Evolutionary conservation across 768 basidiomycete genomes (phyloP).

Genomic region (Russula sp.): DNA sequence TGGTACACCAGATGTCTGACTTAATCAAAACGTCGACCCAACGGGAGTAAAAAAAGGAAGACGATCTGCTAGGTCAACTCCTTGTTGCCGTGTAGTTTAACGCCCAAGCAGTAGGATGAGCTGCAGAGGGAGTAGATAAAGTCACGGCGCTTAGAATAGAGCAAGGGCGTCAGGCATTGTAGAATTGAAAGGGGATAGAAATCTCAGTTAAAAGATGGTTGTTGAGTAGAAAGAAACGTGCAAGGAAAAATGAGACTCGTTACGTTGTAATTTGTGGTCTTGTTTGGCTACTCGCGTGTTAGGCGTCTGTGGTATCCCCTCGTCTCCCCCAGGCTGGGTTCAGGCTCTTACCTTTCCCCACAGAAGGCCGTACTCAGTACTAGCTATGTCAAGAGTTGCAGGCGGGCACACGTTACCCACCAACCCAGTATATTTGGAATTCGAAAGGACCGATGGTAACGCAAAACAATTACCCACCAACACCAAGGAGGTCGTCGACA

Average conservation of each 20-base stretch:
- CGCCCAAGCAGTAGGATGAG: slow-evolving; percentile 42
- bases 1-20: slow-evolving; percentile 13
- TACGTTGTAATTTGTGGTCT: not conserved
- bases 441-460: slow-evolving; percentile 58
- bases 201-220: not conserved
- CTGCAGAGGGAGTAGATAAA: slow-evolving; percentile 58
- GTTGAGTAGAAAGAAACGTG: not conserved
- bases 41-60: slow-evolving; percentile 34
- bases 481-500: slow-evolving; percentile 46
- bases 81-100: slow-evolving; percentile 67
- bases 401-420: slow-evolving; percentile 36
- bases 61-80: slow-evolving; percentile 50
- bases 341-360: not conserved
- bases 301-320: slow-evolving; percentile 2
- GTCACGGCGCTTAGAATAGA: slow-evolving; percentile 34
- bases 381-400: slow-evolving; percentile 21
- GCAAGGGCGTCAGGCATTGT: not conserved
- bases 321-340: not conserved
- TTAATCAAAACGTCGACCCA: slow-evolving; percentile 45
- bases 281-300: not conserved
- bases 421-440: slow-evolving; percentile 52
- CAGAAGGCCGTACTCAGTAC: not conserved
- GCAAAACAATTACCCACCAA: slow-evolving; percentile 49
- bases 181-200: not conserved
- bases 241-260: too few species aligned